A percentile compares a stretch with the other conserved stretches of the same genome.
Conservation (phyloP, 2,329 filamentous ascomycete genomes). For the Moelleriella libera region DNA sequence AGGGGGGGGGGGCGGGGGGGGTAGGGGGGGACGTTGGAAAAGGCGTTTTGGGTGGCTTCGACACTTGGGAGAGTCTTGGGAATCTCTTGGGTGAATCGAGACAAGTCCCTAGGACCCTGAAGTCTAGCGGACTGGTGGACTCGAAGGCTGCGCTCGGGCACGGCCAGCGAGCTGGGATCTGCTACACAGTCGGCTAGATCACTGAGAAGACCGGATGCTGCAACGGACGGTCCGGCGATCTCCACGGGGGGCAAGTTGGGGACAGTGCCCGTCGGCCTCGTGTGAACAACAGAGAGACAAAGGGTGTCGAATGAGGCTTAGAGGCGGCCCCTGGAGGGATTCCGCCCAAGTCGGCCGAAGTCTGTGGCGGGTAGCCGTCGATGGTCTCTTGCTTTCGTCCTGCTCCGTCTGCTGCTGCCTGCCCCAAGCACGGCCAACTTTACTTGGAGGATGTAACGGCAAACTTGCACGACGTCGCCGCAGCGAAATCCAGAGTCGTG, state of each 20-base stretch:
- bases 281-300: constrained; percentile 1
- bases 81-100: constrained; percentile 1
- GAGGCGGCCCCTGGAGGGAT: neutral
- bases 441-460: neutral
- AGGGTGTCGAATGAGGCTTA: constrained; percentile 3
- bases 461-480: neutral
- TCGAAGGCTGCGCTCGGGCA: constrained; percentile 7
- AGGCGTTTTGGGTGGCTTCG: neutral
- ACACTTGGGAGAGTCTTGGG: neutral
- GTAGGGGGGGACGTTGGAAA: neutral
- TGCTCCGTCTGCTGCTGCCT: neutral
- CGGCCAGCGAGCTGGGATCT: constrained; percentile 6
- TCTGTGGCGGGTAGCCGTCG: neutral
- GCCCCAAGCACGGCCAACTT: neutral
- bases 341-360: neutral
- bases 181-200: constrained; percentile 9
- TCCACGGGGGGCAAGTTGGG: constrained; percentile 1
- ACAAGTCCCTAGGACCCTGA: constrained; percentile 5
- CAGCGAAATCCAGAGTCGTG: neutral
- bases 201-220: constrained; percentile 5
- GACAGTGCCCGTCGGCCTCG: constrained; percentile 2
- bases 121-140: constrained; percentile 3
- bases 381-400: neutral
- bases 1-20: constrained; percentile 1
- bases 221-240: constrained; percentile 7